Evolutionary conservation across 1,284 basidiomycete species (phyloP), one percentile per base, ranked within the genome.

Genomic region (Veloporphyrellus conicus): DNA sequence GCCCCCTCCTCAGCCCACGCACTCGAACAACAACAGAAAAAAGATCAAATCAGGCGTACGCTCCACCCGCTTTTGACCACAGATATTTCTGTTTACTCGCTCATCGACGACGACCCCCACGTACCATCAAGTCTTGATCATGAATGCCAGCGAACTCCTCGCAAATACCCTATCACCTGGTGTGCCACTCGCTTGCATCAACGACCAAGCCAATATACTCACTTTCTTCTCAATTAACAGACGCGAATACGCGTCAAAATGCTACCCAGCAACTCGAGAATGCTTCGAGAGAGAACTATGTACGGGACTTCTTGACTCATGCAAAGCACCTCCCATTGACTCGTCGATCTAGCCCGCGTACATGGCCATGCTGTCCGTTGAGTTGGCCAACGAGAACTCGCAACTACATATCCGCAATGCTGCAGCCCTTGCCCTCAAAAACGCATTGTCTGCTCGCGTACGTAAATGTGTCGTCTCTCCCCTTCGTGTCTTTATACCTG

Each of bases 401-500:
- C 76, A 75, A n/a, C 60, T 84, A 32, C 85, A 92, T 68, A 82
- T 96, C 44, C 81, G 95, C 58, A 94, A 92, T 63, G 93, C 95
- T 15, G 93, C 96, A 20, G 94, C 93, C 68, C 78, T 99, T 43
- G 94, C 94, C 16, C 77, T 99, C 71, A 99, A 99, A 81, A 99
- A 99, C 68, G 84, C 93, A 50, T 73, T 99, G 50, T 82, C 85
- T 35, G 92, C 94, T 52, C 78, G 92, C 62, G 92, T 94, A 72
- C 67, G 88, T 78, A 53, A 59, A 65, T 50, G 53, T 52, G 57
- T 54, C 52, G 25, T 41, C 38, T 44, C 40, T 20, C 18, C 40
- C 22, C 18, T 43, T 36, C 54, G 14, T 27, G n/a, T 45, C 32
- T 48, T 59, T 27, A 53, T 44, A 20, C 41, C 37, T 31, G 27